Base-by-base conservation (phyloP, 306 rosid species). In the Trifolium dubium region DNA sequence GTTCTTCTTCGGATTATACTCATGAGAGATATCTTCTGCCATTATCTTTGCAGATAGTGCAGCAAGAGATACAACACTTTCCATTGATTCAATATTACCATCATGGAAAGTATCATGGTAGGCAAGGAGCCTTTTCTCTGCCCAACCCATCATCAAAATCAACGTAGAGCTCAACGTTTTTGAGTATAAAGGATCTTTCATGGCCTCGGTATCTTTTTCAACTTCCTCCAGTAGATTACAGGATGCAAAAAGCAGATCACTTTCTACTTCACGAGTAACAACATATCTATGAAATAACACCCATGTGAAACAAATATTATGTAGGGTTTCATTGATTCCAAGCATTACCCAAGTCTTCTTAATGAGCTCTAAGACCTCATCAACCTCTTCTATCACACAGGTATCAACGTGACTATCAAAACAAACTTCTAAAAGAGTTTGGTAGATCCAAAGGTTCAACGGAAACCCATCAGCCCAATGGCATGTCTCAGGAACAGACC, bases 381-480 rank as follows among this genome's bases (percentile, higher is more conserved):
- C 99, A 81, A 88, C 83, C 88, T 92, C 99, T 86, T 92, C 97
- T 58, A 94, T 86, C 50, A 94, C 88, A 39, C 85, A 77, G 8
- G 85, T 83, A 74, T 86, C 88, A 31, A 86, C 92, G 81, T 83
- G 85, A 59, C 81, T 78, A 82, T 92, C 99, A 81, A 94, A 94
- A 82, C 97, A 94, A 23, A 92, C 88, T 77, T 90, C 96, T 76
- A 94, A 80, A 67, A 94, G 92, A 67, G 88, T 73, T 82, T 89
- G 96, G 79, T 94, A 94, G 69, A 92, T 91, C 91, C 90, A 85
- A 54, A 94, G 89, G 80, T 94, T 94, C 86, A 94, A 71, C 2
- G 97, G 99, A 82, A 82, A 82, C 74, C 99, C 99, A 74, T 94
- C 99, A 19, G 96, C 97, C 99, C 99, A 94, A 79, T 89, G 99